Evolutionary conservation across 148 eudicot species (phyloP).

Genomic region (Vaccinium darrowii): DNA sequence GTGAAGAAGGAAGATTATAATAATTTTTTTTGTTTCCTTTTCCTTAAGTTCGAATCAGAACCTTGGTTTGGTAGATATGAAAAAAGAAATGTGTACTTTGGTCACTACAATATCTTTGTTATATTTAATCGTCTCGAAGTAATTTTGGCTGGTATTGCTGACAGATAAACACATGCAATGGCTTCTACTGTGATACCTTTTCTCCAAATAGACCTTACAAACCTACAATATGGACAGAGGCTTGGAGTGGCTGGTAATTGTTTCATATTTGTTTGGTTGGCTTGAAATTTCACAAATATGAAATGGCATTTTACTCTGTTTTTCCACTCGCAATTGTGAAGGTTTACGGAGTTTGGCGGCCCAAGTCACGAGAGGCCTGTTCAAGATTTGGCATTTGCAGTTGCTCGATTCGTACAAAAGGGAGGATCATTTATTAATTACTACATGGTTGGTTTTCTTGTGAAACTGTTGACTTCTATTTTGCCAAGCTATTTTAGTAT

Average conservation of each 20-base stretch:
- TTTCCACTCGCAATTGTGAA: conserved; percentile 17
- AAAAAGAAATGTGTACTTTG: not conserved
- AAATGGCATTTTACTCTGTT: conserved; percentile 11
- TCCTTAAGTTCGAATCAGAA: not conserved
- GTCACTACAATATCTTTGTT: conserved; percentile 14
- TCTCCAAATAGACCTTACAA: conserved; percentile 76
- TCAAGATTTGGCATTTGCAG: conserved; percentile 90
- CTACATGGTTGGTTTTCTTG: conserved; percentile 67
- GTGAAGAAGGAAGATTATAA: not conserved
- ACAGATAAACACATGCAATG: conserved; percentile 94
- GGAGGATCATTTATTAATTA: conserved; percentile 93
- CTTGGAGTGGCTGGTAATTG: conserved; percentile 92
- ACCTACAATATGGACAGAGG: conserved; percentile 89
- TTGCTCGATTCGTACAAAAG: conserved; percentile 70
- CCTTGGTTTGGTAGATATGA: not conserved
- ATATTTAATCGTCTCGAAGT: not conserved
- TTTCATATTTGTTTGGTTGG: not conserved
- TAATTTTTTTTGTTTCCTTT: not conserved
- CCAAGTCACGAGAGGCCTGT: conserved; percentile 72
- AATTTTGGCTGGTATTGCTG: conserved; percentile 7
- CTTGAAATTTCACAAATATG: not conserved
- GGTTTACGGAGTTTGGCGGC: conserved; percentile 91
- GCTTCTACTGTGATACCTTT: conserved; percentile 82
- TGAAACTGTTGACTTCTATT: not conserved
- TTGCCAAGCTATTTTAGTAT: not conserved